phyloP scores from a whole-genome alignment of 345 rosid genomes.

The Pistacia atlantica region DNA sequence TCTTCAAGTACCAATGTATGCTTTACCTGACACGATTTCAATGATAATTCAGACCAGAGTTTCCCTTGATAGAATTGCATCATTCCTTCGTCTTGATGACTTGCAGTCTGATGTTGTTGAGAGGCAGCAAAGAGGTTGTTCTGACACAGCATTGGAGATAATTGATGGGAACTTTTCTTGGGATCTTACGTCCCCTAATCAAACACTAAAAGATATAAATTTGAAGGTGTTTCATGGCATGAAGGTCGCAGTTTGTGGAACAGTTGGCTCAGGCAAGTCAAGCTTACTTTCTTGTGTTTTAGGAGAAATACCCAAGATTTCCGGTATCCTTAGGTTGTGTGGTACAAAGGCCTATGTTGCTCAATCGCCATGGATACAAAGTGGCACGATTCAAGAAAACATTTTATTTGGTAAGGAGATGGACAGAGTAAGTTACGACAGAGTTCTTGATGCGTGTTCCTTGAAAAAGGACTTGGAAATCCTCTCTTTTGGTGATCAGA shows the following conservation, averaged over 20 bases:
- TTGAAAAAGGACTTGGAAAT: slow-evolving; percentile 57
- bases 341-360: slow-evolving; percentile 72
- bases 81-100: slow-evolving; percentile 63
- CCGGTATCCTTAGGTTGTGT: slow-evolving; percentile 51
- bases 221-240: slow-evolving; percentile 53
- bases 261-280: slow-evolving; percentile 78
- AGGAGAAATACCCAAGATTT: slow-evolving; percentile 64
- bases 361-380: slow-evolving; percentile 86
- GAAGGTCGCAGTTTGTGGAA: slow-evolving; percentile 71
- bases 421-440: slow-evolving; percentile 46
- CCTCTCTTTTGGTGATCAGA: slow-evolving; percentile 58
- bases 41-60: slow-evolving; percentile 61
- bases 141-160: slow-evolving; percentile 41
- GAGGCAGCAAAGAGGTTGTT: slow-evolving; percentile 27
- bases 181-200: slow-evolving; percentile 40
- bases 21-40: slow-evolving; percentile 57
- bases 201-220: slow-evolving; percentile 51
- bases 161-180: slow-evolving; percentile 54
- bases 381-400: slow-evolving; percentile 66
- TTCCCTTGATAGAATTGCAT: slow-evolving; percentile 58
- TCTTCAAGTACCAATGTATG: slow-evolving; percentile 48
- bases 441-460: slow-evolving; percentile 61
- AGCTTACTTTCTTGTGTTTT: slow-evolving; percentile 64
- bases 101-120: slow-evolving; percentile 40
- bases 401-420: slow-evolving; percentile 56